Conservation (phyloP, 495 filamentous ascomycete species). For the Hypoxylon subgilvum region DNA sequence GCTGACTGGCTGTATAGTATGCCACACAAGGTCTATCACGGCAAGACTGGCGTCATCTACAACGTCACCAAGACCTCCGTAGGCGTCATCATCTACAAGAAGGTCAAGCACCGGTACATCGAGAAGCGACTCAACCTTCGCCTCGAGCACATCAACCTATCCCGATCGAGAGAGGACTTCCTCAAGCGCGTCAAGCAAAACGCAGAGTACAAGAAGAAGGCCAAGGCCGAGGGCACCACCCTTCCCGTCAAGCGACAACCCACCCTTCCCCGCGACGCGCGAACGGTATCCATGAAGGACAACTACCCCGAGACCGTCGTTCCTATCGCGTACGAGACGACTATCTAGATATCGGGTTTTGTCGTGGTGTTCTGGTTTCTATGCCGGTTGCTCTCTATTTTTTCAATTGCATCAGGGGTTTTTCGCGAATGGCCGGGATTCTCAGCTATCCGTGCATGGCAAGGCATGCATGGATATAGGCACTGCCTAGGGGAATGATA, state of each 20-base stretch:
- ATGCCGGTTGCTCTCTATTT: conserved; percentile 42
- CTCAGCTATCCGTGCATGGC: conserved; percentile 41
- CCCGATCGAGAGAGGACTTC: conserved; percentile 94
- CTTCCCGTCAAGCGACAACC: conserved; percentile 92
- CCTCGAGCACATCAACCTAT: conserved; percentile 94
- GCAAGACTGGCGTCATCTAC: conserved; percentile 97
- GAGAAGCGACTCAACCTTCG: conserved; percentile 99
- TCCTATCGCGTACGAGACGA: conserved; percentile 95
- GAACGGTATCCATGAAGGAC: conserved; percentile 75
- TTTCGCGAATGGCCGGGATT: conserved; percentile 39
- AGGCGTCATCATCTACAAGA: conserved; percentile 98
- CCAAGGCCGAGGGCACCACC: conserved; percentile 84
- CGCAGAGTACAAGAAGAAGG: conserved; percentile 85
- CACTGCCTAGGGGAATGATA: conserved; percentile 40
- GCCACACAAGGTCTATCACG: conserved; percentile 99
- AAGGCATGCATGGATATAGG: conserved; percentile 41
- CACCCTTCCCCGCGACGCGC: conserved; percentile 74
- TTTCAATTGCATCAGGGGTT: conserved; percentile 41
- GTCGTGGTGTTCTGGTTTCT: conserved; percentile 37
- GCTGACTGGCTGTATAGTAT: conserved; percentile 64
- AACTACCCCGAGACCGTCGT: conserved; percentile 88
- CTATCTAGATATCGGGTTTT: conserved; percentile 70
- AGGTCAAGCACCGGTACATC: conserved; percentile 95
- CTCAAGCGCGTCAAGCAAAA: conserved; percentile 95
- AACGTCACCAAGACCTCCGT: conserved; percentile 96